A percentile compares a stretch with the other conserved stretches of the same genome.
Conservation (phyloP, 768 basidiomycete species). For the Macrolepiota dolichaula region DNA sequence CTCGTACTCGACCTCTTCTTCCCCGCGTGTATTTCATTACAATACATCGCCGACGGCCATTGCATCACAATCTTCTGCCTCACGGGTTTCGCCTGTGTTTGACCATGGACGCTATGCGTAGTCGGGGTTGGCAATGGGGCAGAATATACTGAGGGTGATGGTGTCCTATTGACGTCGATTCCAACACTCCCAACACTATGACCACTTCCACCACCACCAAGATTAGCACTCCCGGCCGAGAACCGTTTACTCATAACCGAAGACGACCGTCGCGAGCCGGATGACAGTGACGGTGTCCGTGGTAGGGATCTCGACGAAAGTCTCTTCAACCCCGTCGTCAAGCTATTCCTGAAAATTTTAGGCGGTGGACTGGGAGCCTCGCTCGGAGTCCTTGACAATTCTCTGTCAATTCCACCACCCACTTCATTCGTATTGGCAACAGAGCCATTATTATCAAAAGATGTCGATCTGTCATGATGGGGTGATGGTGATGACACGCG, state of each 20-base stretch:
- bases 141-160: conserved; percentile 29
- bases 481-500: conserved; percentile 14
- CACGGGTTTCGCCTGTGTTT: neutral
- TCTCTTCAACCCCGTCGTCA: conserved; percentile 43
- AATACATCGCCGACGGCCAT: conserved; percentile 69
- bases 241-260: conserved; percentile 29
- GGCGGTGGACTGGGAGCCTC: conserved; percentile 44
- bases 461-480: conserved; percentile 15
- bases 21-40: conserved; percentile 47
- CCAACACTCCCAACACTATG: neutral
- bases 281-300: conserved; percentile 61
- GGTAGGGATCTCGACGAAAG: conserved; percentile 52
- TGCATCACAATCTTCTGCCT: conserved; percentile 26
- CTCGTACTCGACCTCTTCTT: conserved; percentile 17
- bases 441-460: conserved; percentile 14
- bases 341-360: conserved; percentile 46
- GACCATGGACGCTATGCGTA: conserved; percentile 13
- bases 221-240: conserved; percentile 20
- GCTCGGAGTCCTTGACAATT: conserved; percentile 15
- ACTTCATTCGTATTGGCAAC: conserved; percentile 12
- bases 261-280: conserved; percentile 31
- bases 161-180: conserved; percentile 23
- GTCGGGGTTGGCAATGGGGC: conserved; percentile 12
- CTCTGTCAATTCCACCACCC: neutral
- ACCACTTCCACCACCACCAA: neutral